These are phyloP conservation scores for Ehretia macrophylla DNA, from an alignment of 257 asterid species.

Conservation along the genomic window DNA sequence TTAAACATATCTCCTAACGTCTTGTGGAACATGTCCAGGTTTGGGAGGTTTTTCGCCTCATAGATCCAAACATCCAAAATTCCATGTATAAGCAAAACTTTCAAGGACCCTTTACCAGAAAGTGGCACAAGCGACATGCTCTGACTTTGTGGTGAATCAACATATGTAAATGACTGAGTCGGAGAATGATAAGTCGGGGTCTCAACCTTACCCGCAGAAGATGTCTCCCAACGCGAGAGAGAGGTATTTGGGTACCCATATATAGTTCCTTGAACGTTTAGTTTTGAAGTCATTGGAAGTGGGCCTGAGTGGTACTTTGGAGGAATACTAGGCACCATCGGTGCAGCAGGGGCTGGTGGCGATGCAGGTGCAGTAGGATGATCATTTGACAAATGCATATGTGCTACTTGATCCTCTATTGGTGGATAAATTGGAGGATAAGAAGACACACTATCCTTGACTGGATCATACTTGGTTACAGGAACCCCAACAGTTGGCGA, in stretches of 20 bases:
- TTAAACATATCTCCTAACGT: constrained; percentile 84
- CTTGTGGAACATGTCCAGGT: constrained; percentile 98
- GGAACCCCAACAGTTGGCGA: constrained; percentile 31
- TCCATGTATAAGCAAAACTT: constrained; percentile 77
- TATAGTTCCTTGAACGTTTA: constrained; percentile 32
- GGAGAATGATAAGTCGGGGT: constrained; percentile 20
- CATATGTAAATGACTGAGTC: constrained; percentile 17
- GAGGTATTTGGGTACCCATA: constrained; percentile 49
- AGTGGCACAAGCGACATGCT: constrained; percentile 60
- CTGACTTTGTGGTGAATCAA: constrained; percentile 24
- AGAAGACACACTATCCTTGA: constrained; percentile 25
- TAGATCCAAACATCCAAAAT: constrained; percentile 78
- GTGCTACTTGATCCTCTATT: constrained; percentile 53
- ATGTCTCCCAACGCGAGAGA: constrained; percentile 53
- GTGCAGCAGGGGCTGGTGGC: constrained; percentile 49
- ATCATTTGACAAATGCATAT: constrained; percentile 45
- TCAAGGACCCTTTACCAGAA: constrained; percentile 52
- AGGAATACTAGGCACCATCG: constrained; percentile 16
- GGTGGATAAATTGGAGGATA: constrained; percentile 64
- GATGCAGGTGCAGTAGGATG: constrained; percentile 44
- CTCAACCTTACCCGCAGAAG: constrained; percentile 26
- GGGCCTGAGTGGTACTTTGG: constrained; percentile 59
- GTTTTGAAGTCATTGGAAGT: constrained; percentile 30
- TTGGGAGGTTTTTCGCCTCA: constrained; percentile 94
- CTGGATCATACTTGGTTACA: constrained; percentile 22